Evolutionary conservation across 1,139 yeast genomes (phyloP).

Genomic region (Yamadazyma oceani): DNA sequence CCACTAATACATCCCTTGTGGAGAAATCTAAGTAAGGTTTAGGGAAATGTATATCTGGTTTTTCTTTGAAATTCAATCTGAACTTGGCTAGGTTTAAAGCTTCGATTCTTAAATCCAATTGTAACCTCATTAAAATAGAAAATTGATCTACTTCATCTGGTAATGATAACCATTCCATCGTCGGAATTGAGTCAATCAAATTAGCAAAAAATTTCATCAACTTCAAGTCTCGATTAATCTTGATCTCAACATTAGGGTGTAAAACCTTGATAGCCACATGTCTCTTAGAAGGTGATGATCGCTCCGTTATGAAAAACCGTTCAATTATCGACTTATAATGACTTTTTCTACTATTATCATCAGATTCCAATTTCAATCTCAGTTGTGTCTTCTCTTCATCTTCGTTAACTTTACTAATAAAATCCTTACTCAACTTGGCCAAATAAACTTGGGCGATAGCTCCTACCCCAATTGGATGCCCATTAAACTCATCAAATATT

Average conservation of each 20-base stretch:
- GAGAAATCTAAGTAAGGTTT: conserved; percentile 67
- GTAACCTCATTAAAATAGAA: conserved; percentile 80
- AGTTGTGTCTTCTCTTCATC: conserved; percentile 25
- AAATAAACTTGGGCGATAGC: conserved; percentile 96
- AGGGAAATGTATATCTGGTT: conserved; percentile 77
- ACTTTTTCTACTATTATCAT: conserved; percentile 3
- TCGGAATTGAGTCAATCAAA: conserved; percentile 69
- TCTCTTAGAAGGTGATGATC: conserved; percentile 43
- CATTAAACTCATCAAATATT: conserved; percentile 77
- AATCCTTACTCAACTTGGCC: conserved; percentile 59
- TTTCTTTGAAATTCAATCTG: conserved; percentile 56
- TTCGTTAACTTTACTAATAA: conserved; percentile 35
- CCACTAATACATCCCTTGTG: conserved; percentile 76
- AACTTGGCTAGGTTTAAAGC: conserved; percentile 77
- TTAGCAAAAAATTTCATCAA: conserved; percentile 83
- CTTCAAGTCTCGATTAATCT: conserved; percentile 75
- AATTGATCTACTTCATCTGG: conserved; percentile 95
- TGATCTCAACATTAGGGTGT: conserved; percentile 79
- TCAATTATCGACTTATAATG: conserved; percentile 28
- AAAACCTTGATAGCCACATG: conserved; percentile 88
- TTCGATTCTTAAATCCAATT: conserved; percentile 86
- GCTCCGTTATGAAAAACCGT: conserved; percentile 38
- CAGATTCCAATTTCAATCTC: conserved; percentile 13
- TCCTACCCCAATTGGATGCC: conserved; percentile 86
- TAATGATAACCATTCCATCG: conserved; percentile 95